Evolutionary conservation across 2,329 filamentous ascomycete species (phyloP), one percentile per base, ranked within the genome.

Genomic region (Colletotrichum spaethianum): DNA sequence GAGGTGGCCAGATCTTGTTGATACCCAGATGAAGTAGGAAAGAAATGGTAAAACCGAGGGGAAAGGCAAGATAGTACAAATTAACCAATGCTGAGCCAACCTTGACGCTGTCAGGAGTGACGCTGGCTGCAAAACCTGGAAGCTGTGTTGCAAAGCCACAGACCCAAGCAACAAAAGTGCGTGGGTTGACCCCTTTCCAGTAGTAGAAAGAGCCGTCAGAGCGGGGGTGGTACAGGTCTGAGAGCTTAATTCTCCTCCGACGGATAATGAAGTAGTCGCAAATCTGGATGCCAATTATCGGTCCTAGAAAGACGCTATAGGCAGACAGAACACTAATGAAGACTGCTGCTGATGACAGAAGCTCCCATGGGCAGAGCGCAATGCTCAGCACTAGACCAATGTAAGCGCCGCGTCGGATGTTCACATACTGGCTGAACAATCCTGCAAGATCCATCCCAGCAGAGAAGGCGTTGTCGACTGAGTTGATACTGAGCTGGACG

Each of bases 391-490:
- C 73, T 0, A 84, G 80, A 5, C 82, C 84, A 50, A 90, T 79
- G 70, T 86, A 86, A 3, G 83, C 83, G 1, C 89, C 89, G 2
- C 89, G 84, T 5, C 87, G 80, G 69, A 90, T 90, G 76, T 88
- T 89, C 78, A 91, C 84, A 73, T 85, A 89, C 50, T 81, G 82
- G 0, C 88, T 87, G 69, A 85, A 85, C 0, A 89, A 77, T 1
- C 84, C 86, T 0, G 88, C 84, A 60, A 90, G 79, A 75, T 90
- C 89, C 82, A 90, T 89, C 7, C 88, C 88, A 3, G 83, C 82
- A 0, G 84, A 84, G 61, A 75, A 74, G n/a, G 73, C 66, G 31
- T 76, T 76, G 31, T 72, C 74, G 3, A 74, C 63, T 3, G 74
- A 59, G 67, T 76, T 76, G 48, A 76, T 72, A 5, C 64, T 63